Conservation (phyloP, 108 stramenopile genomes). For the Skeletonema menzelii region DNA sequence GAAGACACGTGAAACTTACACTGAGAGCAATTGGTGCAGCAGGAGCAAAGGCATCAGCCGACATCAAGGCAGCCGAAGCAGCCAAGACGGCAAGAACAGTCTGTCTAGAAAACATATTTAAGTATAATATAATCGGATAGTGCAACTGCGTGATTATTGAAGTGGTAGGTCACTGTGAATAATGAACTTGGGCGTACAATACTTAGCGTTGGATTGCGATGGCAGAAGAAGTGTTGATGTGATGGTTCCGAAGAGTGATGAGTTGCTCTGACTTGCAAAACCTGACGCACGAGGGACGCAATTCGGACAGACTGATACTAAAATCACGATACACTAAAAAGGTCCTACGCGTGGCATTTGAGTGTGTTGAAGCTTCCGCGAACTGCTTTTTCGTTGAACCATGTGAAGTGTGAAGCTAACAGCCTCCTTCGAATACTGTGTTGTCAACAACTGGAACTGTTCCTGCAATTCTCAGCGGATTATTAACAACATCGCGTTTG, state of each 20-base stretch:
- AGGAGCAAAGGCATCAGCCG: slow-evolving; percentile 25
- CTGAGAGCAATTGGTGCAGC: neutral
- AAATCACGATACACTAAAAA: neutral
- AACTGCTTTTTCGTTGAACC: neutral
- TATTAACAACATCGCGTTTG: neutral
- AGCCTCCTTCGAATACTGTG: too few relatives aligned
- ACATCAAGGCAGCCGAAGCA: slow-evolving; percentile 21
- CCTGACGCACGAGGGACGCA: neutral
- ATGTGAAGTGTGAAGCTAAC: too few relatives aligned
- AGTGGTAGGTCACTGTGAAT: neutral
- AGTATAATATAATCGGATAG: too few relatives aligned
- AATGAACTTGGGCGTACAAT: neutral
- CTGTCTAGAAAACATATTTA: slow-evolving; percentile 24
- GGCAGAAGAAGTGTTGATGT: neutral
- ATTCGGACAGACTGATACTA: neutral
- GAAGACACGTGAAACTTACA: slow-evolving; percentile 2
- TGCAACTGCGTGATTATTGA: neutral
- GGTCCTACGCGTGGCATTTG: neutral
- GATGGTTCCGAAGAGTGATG: neutral
- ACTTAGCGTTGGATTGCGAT: neutral
- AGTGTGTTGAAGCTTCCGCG: neutral
- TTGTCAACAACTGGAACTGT: neutral
- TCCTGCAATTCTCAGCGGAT: neutral
- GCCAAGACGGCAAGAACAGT: slow-evolving; percentile 23
- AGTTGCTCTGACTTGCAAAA: neutral